These are phyloP conservation scores for Cryptococcus sp. DNA, from an alignment of 1,284 basidiomycete genomes.

Conservation along the genomic window DNA sequence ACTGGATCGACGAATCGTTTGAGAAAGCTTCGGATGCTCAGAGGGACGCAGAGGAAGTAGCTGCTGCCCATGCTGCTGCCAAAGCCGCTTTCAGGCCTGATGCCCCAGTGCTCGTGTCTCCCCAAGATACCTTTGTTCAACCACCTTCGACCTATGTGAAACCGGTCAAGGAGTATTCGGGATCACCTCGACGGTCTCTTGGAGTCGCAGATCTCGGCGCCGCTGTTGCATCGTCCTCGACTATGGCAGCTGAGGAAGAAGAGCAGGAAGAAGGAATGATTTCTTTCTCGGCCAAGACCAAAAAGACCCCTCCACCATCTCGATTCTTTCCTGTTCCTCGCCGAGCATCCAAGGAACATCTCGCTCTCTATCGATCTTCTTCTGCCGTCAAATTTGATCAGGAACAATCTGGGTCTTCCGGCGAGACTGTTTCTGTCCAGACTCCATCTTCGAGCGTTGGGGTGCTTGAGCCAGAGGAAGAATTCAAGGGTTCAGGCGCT, in stretches of 20 bases:
- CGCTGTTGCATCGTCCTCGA: conserved; percentile 12
- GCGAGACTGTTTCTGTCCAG: conserved; percentile 26
- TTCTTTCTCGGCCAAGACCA: conserved; percentile 38
- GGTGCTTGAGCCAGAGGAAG: conserved; percentile 9
- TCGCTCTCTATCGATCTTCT: conserved; percentile 31
- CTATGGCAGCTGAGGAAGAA: conserved; percentile 27
- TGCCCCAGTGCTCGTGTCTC: conserved; percentile 11
- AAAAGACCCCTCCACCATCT: conserved; percentile 48
- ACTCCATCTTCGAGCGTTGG: conserved; percentile 21
- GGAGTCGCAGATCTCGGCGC: conserved; percentile 44
- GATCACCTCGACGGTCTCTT: conserved; percentile 17
- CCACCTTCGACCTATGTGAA: conserved; percentile 37
- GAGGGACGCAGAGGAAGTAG: conserved; percentile 29
- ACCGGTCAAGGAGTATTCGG: conserved; percentile 31
- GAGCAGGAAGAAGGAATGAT: conserved; percentile 61
- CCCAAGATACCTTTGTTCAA: conserved; percentile 17
- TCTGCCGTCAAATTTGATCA: conserved; percentile 35
- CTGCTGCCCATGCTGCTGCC: conserved; percentile 18
- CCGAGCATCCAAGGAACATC: conserved; percentile 34
- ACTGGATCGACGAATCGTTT: conserved; percentile 85
- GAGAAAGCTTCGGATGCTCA: conserved; percentile 40
- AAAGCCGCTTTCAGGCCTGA: conserved; percentile 13
- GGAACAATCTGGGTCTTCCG: conserved; percentile 33
- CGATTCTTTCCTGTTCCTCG: conserved; percentile 37
- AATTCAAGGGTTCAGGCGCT: conserved; percentile 27